A percentile compares a stretch with the other conserved stretches of the same genome.
Conservation (phyloP, 495 filamentous ascomycete genomes). For the Podospora bellae-mahoneyi region DNA sequence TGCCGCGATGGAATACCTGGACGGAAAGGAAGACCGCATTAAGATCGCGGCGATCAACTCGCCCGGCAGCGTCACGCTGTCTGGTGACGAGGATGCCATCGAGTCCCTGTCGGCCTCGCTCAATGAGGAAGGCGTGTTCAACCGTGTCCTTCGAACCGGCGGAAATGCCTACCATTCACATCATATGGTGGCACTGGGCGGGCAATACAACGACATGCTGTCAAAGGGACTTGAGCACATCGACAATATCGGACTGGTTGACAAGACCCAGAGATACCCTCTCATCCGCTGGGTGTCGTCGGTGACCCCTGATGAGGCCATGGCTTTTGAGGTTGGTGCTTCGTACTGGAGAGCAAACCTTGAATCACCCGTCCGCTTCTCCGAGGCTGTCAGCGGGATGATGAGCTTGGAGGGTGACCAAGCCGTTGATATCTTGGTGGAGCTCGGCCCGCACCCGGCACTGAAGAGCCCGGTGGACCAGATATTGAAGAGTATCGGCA, state of each 20-base stretch:
- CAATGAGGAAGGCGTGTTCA: conserved; percentile 34
- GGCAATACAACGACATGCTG: not conserved
- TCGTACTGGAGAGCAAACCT: conserved; percentile 50
- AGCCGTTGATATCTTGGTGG: conserved; percentile 33
- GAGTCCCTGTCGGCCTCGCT: conserved; percentile 30
- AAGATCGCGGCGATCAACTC: conserved; percentile 43
- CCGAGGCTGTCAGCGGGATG: conserved; percentile 34
- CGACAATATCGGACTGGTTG: not conserved
- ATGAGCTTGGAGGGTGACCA: conserved; percentile 3
- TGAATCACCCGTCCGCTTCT: conserved; percentile 44
- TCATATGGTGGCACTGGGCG: conserved; percentile 37
- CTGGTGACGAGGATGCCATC: conserved; percentile 36
- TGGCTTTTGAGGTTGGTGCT: conserved; percentile 7
- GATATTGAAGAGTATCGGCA: conserved; percentile 29
- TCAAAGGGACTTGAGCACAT: no score
- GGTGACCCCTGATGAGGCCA: conserved; percentile 15
- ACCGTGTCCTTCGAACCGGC: conserved; percentile 39
- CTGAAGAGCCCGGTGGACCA: conserved; percentile 48
- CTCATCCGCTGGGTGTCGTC: conserved; percentile 20
- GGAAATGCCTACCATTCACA: conserved; percentile 51
- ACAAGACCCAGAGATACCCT: not conserved
- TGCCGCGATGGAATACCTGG: conserved; percentile 12
- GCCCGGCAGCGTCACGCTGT: conserved; percentile 38
- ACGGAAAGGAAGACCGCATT: conserved; percentile 22
- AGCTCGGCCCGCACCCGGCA: conserved; percentile 57